Conservation (phyloP, 2,329 filamentous ascomycete species). For the Monosporascus sp. region DNA sequence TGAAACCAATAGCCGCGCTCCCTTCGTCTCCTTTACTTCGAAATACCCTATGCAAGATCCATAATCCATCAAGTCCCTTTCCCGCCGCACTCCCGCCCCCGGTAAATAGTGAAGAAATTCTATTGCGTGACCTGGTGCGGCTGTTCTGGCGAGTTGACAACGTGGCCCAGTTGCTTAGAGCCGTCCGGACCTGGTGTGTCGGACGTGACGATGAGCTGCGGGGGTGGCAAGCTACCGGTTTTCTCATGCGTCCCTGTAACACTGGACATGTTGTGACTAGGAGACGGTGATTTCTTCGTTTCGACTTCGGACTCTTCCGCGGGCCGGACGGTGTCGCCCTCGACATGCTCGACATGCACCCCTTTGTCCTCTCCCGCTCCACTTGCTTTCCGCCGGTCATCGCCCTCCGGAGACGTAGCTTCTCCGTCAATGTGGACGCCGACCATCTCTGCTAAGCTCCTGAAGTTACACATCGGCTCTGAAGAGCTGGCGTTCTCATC, state of each 20-base stretch:
- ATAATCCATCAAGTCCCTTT: neutral
- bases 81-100: neutral
- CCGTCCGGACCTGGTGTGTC: conserved; percentile 40
- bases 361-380: conserved; percentile 28
- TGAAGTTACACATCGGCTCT: conserved; percentile 89
- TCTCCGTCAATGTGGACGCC: conserved; percentile 54
- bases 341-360: conserved; percentile 29
- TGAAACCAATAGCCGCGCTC: neutral
- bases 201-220: conserved; percentile 43
- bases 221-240: conserved; percentile 25
- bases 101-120: conserved; percentile 10
- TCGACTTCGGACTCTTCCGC: conserved; percentile 3
- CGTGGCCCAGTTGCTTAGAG: conserved; percentile 39
- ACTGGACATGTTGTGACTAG: conserved; percentile 18
- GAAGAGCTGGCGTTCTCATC: conserved; percentile 44
- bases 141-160: conserved; percentile 30
- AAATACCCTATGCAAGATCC: neutral
- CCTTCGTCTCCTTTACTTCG: neutral
- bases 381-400: conserved; percentile 22
- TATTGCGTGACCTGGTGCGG: conserved; percentile 30
- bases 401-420: conserved; percentile 3
- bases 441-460: conserved; percentile 80
- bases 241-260: conserved; percentile 3
- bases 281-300: conserved; percentile 7
- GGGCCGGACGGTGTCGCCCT: conserved; percentile 19